Percentiles rank a stretch among this genome's conserved stretches.
Evolutionary conservation across 225 moss, liverwort and hornwort species (phyloP).

Genomic region (Lunularia cruciata): DNA sequence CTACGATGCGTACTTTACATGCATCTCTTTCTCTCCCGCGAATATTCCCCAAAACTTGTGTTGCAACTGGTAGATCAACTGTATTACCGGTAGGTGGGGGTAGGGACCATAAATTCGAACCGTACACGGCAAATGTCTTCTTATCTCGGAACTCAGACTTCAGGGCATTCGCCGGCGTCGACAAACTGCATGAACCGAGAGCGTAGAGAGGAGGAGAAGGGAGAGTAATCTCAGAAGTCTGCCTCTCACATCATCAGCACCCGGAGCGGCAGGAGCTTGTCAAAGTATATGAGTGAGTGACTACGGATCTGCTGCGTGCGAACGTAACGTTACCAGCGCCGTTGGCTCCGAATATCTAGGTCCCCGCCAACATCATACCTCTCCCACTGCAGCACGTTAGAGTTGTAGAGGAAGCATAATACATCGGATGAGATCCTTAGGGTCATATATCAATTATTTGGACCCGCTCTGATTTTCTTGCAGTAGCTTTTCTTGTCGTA

Average conservation of each 20-base stretch:
- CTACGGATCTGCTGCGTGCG: background rate
- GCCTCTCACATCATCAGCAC: background rate
- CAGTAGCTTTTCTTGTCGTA: background rate
- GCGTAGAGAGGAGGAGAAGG: slow-evolving; percentile 8
- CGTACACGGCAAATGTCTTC: background rate
- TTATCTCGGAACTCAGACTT: background rate
- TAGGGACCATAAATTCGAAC: slow-evolving; percentile 15
- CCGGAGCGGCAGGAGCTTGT: background rate
- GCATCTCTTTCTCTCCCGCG: background rate
- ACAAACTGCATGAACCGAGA: background rate
- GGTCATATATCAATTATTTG: background rate
- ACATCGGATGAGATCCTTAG: too few relatives aligned
- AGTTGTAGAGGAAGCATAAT: too few relatives aligned
- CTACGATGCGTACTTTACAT: background rate
- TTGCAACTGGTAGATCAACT: slow-evolving; percentile 17
- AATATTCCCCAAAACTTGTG: background rate
- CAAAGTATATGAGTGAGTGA: slow-evolving; percentile 1
- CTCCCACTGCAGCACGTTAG: too few relatives aligned
- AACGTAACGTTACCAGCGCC: background rate
- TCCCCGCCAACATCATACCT: background rate
- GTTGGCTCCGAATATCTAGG: background rate
- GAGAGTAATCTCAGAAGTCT: background rate
- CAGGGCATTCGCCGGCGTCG: background rate
- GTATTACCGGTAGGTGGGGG: slow-evolving; percentile 16
- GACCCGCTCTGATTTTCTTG: background rate